phyloP scores from a whole-genome alignment of 2,329 filamentous ascomycete species.

The Talaromyces sp. region DNA sequence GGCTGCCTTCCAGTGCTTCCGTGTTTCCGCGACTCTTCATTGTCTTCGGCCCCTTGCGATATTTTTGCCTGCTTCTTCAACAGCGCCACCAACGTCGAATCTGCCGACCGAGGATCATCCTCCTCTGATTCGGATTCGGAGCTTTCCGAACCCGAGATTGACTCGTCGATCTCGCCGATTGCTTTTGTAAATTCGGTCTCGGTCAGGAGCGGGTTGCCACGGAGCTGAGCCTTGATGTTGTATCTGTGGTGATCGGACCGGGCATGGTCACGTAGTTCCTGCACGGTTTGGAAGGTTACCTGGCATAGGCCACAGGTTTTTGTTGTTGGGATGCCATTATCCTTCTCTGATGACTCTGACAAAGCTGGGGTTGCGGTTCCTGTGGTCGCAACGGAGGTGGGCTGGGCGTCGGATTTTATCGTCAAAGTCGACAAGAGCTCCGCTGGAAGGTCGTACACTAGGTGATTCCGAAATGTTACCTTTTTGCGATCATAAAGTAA shows the following conservation, averaged over 20 bases:
- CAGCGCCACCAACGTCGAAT: constrained; percentile 63
- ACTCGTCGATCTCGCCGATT: constrained; percentile 83
- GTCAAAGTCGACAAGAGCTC: constrained; percentile 67
- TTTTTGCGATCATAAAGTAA: not conserved
- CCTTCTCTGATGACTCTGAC: constrained; percentile 31
- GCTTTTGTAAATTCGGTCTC: constrained; percentile 85
- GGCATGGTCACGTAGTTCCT: constrained; percentile 80
- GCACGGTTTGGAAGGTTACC: constrained; percentile 64
- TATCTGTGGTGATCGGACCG: constrained; percentile 90
- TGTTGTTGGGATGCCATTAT: constrained; percentile 44
- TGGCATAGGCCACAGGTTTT: constrained; percentile 79
- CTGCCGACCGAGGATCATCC: constrained; percentile 40
- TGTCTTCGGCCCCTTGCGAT: constrained; percentile 41
- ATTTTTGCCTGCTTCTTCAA: constrained; percentile 18
- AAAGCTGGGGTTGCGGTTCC: constrained; percentile 20
- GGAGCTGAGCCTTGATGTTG: constrained; percentile 87
- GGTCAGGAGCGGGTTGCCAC: constrained; percentile 65
- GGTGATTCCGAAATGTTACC: not conserved
- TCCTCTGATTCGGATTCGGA: constrained; percentile 66
- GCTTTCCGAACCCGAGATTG: constrained; percentile 72
- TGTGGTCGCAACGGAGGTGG: constrained; percentile 20
- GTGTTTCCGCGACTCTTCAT: constrained; percentile 44
- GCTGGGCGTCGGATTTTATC: constrained; percentile 47
- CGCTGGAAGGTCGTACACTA: constrained; percentile 77
- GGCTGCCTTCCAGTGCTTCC: constrained; percentile 64